Evolutionary conservation across 2,329 filamentous ascomycete species (phyloP), one percentile per base, ranked within the genome.

Genomic region (Diaporthe citriasiana): DNA sequence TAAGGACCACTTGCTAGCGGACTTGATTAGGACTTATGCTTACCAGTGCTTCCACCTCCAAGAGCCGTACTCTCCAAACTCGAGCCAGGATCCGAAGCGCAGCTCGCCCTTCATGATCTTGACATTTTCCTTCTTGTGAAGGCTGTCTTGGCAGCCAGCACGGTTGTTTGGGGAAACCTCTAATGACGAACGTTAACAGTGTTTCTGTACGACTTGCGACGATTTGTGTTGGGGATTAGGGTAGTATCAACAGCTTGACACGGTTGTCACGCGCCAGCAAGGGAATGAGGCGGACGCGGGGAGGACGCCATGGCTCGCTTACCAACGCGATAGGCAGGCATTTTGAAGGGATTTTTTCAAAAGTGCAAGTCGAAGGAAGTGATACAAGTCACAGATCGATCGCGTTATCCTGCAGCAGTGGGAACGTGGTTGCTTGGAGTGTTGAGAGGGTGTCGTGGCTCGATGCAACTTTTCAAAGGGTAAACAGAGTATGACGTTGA

Each of bases 31-130:
- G 10, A 15, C 13, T 42, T 42, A 19, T 56, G 78, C 89, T 80
- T 87, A 97, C 96, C 96, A 98, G 82, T 98, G 96, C 81, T 93
- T 93, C 92, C 93, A 98, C 73, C 86, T 83, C 90, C 91, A 97
- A 79, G 88, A 88, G 55, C 90, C 89, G 79, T 92, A 88, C 0
- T 89, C 88, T 0, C 85, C 69, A 77, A 93, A 89, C 12, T 89
- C 89, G 76, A 97, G 89, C 87, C 92, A 94, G 30, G 88, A 89
- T 55, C 94, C 96, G 70, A 95, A 89, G 72, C 96, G 93, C 3
- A 98, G 85, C 77, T 94, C 91, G 72, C 93, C 94, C 84, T 97
- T 97, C 35, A 79, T 77, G 80, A 97, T 94, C 84, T 97, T 98
- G 79, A 88, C 81, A 1, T 80, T 86, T 1, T 84, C 84, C 3